phyloP scores from a whole-genome alignment of 2,329 filamentous ascomycete species.

The Monosporascus sp. region DNA sequence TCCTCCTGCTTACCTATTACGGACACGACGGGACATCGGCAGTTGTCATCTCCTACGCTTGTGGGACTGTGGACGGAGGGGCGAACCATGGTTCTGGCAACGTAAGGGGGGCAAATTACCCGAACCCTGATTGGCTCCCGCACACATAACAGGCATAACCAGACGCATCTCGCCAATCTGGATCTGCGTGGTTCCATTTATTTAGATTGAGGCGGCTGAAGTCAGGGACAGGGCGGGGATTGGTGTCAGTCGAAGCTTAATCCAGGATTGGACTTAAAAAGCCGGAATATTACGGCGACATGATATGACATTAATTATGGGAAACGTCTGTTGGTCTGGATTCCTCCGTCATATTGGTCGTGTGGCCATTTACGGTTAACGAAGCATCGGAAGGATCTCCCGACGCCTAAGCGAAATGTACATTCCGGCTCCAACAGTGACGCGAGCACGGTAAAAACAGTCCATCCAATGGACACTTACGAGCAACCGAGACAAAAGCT shows the following conservation, averaged over 20 bases:
- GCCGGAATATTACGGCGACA: conserved; percentile 4
- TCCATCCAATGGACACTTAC: too few species aligned
- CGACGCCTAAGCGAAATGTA: too few species aligned
- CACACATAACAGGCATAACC: conserved; percentile 7
- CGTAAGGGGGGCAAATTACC: conserved; percentile 11
- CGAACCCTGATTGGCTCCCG: conserved; percentile 12
- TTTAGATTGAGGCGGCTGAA: conserved; percentile 15
- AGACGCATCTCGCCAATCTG: conserved; percentile 12
- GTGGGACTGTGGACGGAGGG: conserved; percentile 3
- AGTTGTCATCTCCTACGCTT: conserved; percentile 9
- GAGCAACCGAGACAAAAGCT: too few species aligned
- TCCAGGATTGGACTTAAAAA: conserved; percentile 6
- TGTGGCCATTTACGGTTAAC: too few species aligned
- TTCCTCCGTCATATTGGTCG: too few species aligned
- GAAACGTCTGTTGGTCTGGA: neutral
- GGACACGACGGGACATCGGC: conserved; percentile 7
- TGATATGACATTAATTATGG: neutral
- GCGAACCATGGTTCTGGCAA: conserved; percentile 16
- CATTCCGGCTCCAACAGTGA: too few species aligned
- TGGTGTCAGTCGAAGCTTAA: conserved; percentile 2
- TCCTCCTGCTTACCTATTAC: neutral
- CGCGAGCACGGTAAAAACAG: too few species aligned
- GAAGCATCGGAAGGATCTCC: too few species aligned
- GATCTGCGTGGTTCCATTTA: conserved; percentile 8
- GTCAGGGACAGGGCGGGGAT: conserved; percentile 10